These are phyloP conservation scores for Plasmodium sp. DNA, from an alignment of 169 alveolate genomes.

Conservation along the genomic window DNA sequence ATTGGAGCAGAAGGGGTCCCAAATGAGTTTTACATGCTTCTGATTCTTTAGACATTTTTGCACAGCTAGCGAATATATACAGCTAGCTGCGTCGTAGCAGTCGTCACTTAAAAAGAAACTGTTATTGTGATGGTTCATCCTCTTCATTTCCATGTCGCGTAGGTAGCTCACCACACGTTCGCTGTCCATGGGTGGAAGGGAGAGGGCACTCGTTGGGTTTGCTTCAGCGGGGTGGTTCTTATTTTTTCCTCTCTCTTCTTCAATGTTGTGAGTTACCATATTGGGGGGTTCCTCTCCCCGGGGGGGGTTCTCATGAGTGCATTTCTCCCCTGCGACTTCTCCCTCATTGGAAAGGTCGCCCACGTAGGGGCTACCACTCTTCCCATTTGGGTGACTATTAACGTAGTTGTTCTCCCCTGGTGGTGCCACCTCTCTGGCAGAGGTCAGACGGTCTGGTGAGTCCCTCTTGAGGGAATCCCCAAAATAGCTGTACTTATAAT, in stretches of 20 bases:
- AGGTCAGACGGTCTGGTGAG: neutral
- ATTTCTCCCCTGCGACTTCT: neutral
- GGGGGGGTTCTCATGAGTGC: neutral
- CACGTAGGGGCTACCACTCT: neutral
- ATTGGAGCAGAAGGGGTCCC: constrained; percentile 71
- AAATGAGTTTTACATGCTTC: constrained; percentile 28
- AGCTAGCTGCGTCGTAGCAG: constrained; percentile 64
- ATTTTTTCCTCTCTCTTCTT: neutral
- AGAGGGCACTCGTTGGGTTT: neutral
- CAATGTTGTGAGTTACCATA: neutral
- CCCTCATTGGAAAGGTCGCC: neutral
- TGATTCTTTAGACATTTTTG: constrained; percentile 45
- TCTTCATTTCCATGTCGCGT: constrained; percentile 41
- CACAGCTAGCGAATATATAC: constrained; percentile 35
- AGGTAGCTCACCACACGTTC: constrained; percentile 1
- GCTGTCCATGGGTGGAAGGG: neutral
- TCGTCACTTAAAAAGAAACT: constrained; percentile 70
- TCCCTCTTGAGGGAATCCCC: neutral
- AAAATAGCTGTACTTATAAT: constrained; percentile 22
- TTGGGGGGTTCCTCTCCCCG: neutral
- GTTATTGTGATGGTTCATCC: constrained; percentile 53
- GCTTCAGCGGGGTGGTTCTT: neutral
- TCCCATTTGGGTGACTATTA: neutral
- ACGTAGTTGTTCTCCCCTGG: neutral
- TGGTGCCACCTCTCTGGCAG: neutral